These are phyloP conservation scores for Stereocaulon alpinum DNA, from an alignment of 495 filamentous ascomycete genomes.

Conservation along the genomic window DNA sequence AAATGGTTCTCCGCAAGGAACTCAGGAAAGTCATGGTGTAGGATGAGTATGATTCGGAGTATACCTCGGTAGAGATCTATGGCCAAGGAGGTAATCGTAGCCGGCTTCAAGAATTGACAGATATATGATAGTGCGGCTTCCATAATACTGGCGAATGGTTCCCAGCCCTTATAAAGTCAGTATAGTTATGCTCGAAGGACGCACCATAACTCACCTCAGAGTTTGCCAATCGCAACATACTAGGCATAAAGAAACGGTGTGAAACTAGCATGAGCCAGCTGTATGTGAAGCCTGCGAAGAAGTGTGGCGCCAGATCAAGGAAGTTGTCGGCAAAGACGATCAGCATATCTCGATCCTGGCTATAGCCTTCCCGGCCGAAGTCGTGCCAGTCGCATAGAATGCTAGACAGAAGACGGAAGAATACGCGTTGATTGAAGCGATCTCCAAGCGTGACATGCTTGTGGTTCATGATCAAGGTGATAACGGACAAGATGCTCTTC, in stretches of 20 bases:
- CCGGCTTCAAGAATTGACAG: conserved; percentile 67
- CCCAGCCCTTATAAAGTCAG: conserved; percentile 51
- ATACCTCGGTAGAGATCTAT: conserved; percentile 79
- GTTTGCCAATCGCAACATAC: conserved; percentile 58
- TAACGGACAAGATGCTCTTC: conserved; percentile 60
- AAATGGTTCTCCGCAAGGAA: conserved; percentile 83
- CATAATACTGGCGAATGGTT: conserved; percentile 61
- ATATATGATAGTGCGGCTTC: conserved; percentile 63
- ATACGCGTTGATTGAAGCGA: conserved; percentile 74
- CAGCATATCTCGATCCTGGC: conserved; percentile 58
- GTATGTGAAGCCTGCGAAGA: conserved; percentile 72
- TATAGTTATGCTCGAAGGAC: conserved; percentile 5
- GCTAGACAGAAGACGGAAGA: conserved; percentile 82
- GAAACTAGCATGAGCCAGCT: conserved; percentile 72
- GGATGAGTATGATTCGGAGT: conserved; percentile 67
- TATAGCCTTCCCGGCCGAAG: conserved; percentile 27
- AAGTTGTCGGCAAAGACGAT: conserved; percentile 66
- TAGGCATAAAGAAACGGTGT: conserved; percentile 80
- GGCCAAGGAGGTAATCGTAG: conserved; percentile 54
- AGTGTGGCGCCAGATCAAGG: conserved; percentile 59
- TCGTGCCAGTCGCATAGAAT: conserved; percentile 61
- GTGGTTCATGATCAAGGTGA: conserved; percentile 72
- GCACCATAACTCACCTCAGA: conserved; percentile 31
- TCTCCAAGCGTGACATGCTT: conserved; percentile 77
- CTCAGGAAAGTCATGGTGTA: conserved; percentile 91